These are phyloP conservation scores for Zymoseptoria passerinii DNA, from an alignment of 2,329 filamentous ascomycete genomes.

Conservation along the genomic window DNA sequence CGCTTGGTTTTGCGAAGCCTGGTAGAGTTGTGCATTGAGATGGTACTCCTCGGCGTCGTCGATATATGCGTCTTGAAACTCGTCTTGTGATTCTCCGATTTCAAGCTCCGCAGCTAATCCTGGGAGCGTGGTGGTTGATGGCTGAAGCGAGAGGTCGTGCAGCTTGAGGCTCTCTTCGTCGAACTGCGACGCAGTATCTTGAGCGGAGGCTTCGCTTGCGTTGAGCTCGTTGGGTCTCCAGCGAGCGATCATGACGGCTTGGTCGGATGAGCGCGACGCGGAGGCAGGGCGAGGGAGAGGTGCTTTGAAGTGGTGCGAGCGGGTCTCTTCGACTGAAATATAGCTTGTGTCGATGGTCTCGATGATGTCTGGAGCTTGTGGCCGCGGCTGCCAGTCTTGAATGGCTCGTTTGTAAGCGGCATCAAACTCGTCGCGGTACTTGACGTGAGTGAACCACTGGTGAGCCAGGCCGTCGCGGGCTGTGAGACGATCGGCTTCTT, in stretches of 20 bases:
- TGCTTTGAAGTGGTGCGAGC: conserved; percentile 9
- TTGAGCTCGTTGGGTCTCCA: conserved; percentile 8
- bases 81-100: not conserved
- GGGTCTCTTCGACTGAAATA: conserved; percentile 1
- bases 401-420: conserved; percentile 43
- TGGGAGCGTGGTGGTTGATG: not conserved
- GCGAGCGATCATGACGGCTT: not conserved
- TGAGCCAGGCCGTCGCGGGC: conserved; percentile 47
- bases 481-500: conserved; percentile 44
- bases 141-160: not conserved
- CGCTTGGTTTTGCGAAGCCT: not conserved
- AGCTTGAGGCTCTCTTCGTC: not conserved
- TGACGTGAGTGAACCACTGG: conserved; percentile 48
- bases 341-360: conserved; percentile 15
- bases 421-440: conserved; percentile 41
- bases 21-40: not conserved
- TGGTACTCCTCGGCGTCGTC: not conserved
- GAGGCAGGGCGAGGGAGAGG: not conserved
- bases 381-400: conserved; percentile 41
- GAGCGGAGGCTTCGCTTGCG: conserved; percentile 3
- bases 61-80: not conserved
- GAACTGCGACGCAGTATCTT: conserved; percentile 1
- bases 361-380: conserved; percentile 4
- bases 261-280: not conserved
- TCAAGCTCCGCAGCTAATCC: not conserved